Evolutionary conservation across 2,329 filamentous ascomycete species (phyloP).

Genomic region (Monilinia aucupariae): DNA sequence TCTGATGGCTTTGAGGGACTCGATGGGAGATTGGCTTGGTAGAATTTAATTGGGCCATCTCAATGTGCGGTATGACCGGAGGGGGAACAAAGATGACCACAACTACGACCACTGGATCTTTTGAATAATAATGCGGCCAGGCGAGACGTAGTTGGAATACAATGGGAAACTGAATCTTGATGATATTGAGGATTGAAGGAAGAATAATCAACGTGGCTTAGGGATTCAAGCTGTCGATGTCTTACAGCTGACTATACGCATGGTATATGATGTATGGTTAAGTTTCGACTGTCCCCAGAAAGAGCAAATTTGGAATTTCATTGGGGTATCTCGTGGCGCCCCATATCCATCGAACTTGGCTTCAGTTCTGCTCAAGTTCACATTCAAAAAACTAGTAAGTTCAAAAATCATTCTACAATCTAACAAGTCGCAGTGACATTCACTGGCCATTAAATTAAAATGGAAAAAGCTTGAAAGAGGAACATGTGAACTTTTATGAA

Average conservation of each 20-base stretch:
- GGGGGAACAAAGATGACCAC: neutral
- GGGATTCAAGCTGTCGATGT: fast-evolving
- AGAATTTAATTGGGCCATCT: neutral
- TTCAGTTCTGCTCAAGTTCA: neutral
- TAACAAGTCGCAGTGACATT: neutral
- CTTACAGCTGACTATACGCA: neutral
- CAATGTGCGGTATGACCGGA: no score
- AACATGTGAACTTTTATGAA: neutral
- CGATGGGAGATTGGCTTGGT: neutral
- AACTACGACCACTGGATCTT: neutral
- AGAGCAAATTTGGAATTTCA: neutral
- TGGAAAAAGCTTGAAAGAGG: neutral
- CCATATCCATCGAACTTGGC: neutral
- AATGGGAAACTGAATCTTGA: neutral
- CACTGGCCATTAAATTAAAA: no score
- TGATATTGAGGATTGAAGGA: neutral
- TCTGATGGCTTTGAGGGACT: fast-evolving
- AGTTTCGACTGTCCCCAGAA: fast-evolving
- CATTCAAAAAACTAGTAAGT: neutral
- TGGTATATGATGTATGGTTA: neutral
- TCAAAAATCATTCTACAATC: neutral
- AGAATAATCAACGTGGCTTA: no score
- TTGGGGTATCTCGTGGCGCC: neutral
- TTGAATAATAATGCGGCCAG: neutral
- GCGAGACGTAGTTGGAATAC: neutral